A percentile compares a stretch with the other conserved stretches of the same genome.
Evolutionary conservation across 2,329 filamentous ascomycete genomes (phyloP).

Genomic region (Acrodontium crateriforme): DNA sequence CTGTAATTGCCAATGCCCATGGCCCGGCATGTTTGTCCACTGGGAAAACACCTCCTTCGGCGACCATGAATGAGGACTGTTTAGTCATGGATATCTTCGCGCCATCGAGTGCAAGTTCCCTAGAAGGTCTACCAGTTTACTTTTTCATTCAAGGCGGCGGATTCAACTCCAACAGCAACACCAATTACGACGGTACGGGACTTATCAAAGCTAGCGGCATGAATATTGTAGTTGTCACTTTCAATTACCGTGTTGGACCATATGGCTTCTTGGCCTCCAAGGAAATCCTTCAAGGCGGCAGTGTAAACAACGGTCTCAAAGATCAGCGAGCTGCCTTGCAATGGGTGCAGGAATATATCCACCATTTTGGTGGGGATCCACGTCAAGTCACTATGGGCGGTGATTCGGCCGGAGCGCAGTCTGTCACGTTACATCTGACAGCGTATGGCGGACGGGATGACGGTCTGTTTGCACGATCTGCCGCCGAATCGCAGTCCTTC

Average conservation of each 20-base stretch:
- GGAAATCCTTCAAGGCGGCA: slow-evolving; percentile 36
- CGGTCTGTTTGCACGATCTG: slow-evolving; percentile 38
- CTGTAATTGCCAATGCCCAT: slow-evolving; percentile 40
- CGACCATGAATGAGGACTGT: slow-evolving; percentile 48
- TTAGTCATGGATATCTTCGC: slow-evolving; percentile 54
- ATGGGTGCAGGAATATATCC: slow-evolving; percentile 56
- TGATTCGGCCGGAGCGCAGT: slow-evolving; percentile 52
- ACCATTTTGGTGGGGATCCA: slow-evolving; percentile 55
- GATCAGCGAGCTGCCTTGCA: slow-evolving; percentile 56
- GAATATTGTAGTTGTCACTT: slow-evolving; percentile 53
- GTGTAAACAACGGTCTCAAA: slow-evolving; percentile 53
- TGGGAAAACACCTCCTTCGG: slow-evolving; percentile 13
- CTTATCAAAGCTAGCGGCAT: slow-evolving; percentile 45
- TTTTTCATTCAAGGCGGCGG: slow-evolving; percentile 39
- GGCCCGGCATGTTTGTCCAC: slow-evolving; percentile 25
- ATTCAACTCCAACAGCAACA: slow-evolving; percentile 33
- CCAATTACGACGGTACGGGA: slow-evolving; percentile 45
- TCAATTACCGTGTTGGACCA: slow-evolving; percentile 64
- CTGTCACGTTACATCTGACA: slow-evolving; percentile 50
- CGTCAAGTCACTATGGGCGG: slow-evolving; percentile 55
- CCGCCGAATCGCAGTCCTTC: slow-evolving; percentile 41
- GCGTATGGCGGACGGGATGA: slow-evolving; percentile 38
- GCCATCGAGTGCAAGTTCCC: slow-evolving; percentile 39
- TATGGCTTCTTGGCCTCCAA: slow-evolving; percentile 57
- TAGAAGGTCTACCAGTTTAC: slow-evolving; percentile 57